Evolutionary conservation across 2,329 filamentous ascomycete genomes (phyloP).

Genomic region (Penicillium digitatum): DNA sequence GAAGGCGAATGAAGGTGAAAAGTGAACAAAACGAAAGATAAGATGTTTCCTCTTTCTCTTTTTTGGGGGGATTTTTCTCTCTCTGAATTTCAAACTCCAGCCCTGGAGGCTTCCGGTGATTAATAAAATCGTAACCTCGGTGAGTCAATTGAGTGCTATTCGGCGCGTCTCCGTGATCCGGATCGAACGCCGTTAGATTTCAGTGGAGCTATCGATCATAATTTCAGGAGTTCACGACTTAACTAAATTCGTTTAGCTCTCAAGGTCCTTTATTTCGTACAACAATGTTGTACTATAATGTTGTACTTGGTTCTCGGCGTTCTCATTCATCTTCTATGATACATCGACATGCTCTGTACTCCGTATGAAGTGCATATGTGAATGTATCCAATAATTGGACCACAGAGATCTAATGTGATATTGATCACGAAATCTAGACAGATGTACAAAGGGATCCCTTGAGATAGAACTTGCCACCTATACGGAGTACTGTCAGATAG

Average conservation of each 20-base stretch:
- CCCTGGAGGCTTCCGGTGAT: conserved; percentile 4
- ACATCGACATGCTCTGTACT: not conserved
- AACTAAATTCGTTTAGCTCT: not conserved
- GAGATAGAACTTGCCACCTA: not conserved
- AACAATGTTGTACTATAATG: too few species aligned
- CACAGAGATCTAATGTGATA: not conserved
- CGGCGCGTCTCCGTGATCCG: conserved; percentile 4
- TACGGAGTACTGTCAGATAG: not conserved
- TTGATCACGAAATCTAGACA: not conserved
- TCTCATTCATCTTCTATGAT: not conserved
- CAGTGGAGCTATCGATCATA: not conserved
- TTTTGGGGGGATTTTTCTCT: too few species aligned
- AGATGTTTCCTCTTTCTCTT: not conserved
- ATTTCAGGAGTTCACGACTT: not conserved
- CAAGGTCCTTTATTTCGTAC: not conserved
- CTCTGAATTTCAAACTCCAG: not conserved
- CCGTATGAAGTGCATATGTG: not conserved
- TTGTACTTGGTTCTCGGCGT: not conserved
- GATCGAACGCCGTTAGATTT: not conserved
- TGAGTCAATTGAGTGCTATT: conserved; percentile 20
- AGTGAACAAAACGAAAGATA: not conserved
- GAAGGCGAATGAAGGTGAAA: not conserved
- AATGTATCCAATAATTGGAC: not conserved
- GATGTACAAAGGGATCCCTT: not conserved
- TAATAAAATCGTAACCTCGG: conserved; percentile 18